Base-by-base conservation (phyloP, 352 stramenopile species). In the Globisporangium cystogenes region DNA sequence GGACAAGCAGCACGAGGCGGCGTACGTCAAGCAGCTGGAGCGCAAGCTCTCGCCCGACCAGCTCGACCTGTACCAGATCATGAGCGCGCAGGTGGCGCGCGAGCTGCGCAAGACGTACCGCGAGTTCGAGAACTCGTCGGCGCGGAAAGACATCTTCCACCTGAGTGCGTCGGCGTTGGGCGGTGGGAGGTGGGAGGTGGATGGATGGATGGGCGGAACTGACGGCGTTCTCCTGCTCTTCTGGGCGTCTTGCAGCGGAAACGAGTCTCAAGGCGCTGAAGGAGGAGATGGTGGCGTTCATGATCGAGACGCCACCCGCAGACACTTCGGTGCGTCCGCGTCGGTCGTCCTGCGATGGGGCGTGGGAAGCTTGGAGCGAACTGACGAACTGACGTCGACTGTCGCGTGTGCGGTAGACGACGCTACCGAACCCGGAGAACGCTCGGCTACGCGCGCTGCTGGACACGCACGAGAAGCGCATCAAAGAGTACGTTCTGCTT, bases 31-130 rank as follows among this genome's bases (percentile, higher is more conserved):
- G 18, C 36, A 65, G 37, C 55, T 65, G 2, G 27, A 62, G 41
- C 16, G 57, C 46, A 57, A 57, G 49, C 63, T 87, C 56, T 73
- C 55, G 14, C 36, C 55, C 15, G 78, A 90, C 52, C 78, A 89
- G 53, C 51, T 78, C 45, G 66, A 59, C 51, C 64, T 89, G 33
- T 87, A 81, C 60, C 70, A 76, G 40, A 76, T 82, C 41, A 66
- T 87, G 48, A 72, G 73, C 46, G 64, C 64, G 21, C 74, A 86
- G 29, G 64, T 78, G 12, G 78, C 82, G 64, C 72, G 73, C 29
- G 76, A 87, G 53, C 60, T 90, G 29, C 74, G 74, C 31, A 87
- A 83, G 48, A 77, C 78, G 24, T 80, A 74, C 44, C 80, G 76
- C 41, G 76, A 90, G 50, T 90, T 87, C 46, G 68, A 78, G 20